phyloP scores from a whole-genome alignment of 371 early-diverging fungal genomes.

The Syncephalis plumigaleata region DNA sequence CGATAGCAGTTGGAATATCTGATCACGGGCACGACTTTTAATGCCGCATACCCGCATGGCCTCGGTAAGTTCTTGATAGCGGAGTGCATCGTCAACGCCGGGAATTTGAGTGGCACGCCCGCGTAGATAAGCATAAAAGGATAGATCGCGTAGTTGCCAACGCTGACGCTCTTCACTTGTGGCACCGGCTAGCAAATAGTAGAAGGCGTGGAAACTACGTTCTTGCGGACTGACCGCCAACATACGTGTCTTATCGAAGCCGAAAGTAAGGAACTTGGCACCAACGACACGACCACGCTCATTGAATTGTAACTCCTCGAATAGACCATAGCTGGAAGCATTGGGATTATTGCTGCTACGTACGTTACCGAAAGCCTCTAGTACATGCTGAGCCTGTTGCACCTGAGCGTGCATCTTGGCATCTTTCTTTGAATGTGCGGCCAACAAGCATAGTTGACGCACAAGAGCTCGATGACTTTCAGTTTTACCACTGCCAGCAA shows the following conservation, averaged over 20 bases:
- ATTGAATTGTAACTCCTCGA: conserved; percentile 75
- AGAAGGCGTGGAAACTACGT: conserved; percentile 80
- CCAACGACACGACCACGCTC: conserved; percentile 73
- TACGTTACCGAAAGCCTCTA: conserved; percentile 66
- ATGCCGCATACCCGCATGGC: conserved; percentile 62
- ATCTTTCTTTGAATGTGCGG: conserved; percentile 50
- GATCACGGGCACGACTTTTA: conserved; percentile 44
- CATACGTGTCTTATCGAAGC: conserved; percentile 69
- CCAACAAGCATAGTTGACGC: conserved; percentile 45
- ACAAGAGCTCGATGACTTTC: conserved; percentile 40
- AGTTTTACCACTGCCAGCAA: conserved; percentile 72
- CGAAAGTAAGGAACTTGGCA: conserved; percentile 64
- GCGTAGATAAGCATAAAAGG: conserved; percentile 8
- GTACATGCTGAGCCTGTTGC: conserved; percentile 36
- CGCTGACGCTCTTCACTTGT: conserved; percentile 16
- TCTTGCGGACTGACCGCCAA: conserved; percentile 29
- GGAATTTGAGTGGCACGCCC: conserved; percentile 20
- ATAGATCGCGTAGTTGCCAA: background rate
- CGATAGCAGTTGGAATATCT: conserved; percentile 48
- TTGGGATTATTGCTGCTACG: conserved; percentile 44
- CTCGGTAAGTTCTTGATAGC: conserved; percentile 44
- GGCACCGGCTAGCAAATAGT: conserved; percentile 50
- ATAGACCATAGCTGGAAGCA: conserved; percentile 59
- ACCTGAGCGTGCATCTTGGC: conserved; percentile 50
- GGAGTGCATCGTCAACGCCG: conserved; percentile 21